Evolutionary conservation across 345 rosid species (phyloP), one percentile per base, ranked within the genome.

Genomic region (Aquilaria malaccensis): DNA sequence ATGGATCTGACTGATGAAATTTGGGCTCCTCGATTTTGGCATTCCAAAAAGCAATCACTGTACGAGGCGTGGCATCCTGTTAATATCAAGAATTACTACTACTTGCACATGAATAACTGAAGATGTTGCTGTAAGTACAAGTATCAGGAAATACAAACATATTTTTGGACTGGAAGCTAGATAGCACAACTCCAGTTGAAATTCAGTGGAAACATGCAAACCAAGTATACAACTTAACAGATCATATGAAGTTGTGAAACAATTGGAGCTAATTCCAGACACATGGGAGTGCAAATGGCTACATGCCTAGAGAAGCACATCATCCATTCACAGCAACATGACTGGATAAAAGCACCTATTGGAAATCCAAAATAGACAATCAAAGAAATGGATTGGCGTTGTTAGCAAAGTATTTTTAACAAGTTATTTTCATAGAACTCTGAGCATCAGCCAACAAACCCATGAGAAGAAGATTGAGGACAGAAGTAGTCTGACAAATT

Each of bases 1-100:
- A 55, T 30, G 83, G 76, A 71, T 78, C 77, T 2, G 77, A 33
- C 30, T 72, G 67, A 32, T 70, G 68, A 57, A 78, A 76, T 60
- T 76, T 78, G 65, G 77, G 79, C 58, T 71, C 85, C 64, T 78
- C 82, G 73, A 81, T 61, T 58, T 78, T 71, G 48, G 80, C 80
- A 59, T 78, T 78, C 72, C 79, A 78, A 55, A 81, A 77, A 56
- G 72, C 62, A 67, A 81, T 71, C 30, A 71, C 51, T 4, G 67
- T 55, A 31, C 73, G 73, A 55, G 85, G 80, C 58, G 68, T 79
- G 13, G 72, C 74, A 70, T 79, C 83, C 83, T 79, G 76, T 61
- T 73, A 43, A 51, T 61, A 63, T 55, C 46, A 58, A 67, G 30
- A 68, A 45, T 45, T 51, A 15, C 57, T 3, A 52, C 61, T 37